Percentiles rank a stretch among this genome's conserved stretches.
Evolutionary conservation across 768 basidiomycete genomes (phyloP).

Genomic region (Xerocomellus intermedius): DNA sequence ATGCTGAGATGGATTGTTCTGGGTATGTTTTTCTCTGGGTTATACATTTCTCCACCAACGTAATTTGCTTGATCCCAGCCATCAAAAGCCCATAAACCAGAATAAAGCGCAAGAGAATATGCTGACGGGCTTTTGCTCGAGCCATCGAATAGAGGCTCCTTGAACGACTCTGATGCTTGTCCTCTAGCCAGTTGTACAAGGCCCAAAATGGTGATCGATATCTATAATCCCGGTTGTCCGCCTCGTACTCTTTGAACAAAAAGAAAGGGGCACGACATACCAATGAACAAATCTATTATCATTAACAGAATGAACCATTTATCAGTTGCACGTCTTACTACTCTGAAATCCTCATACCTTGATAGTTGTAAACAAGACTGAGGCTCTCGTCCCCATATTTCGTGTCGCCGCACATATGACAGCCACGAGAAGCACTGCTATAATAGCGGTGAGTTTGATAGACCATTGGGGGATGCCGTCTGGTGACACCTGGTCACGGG

Average conservation of each 20-base stretch:
- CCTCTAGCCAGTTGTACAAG: conserved; percentile 74
- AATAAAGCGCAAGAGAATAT: conserved; percentile 93
- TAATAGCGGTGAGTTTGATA: conserved; percentile 80
- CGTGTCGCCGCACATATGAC: conserved; percentile 76
- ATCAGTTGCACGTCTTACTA: conserved; percentile 1
- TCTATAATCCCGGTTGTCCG: conserved; percentile 34
- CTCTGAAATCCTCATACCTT: conserved; percentile 53
- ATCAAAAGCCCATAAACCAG: conserved; percentile 93
- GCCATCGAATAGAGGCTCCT: conserved; percentile 63
- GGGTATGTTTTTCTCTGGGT: conserved; percentile 84
- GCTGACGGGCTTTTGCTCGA: conserved; percentile 77
- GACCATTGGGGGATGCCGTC: conserved; percentile 87
- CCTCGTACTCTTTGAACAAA: neutral
- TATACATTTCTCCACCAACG: conserved; percentile 84
- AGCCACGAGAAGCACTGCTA: conserved; percentile 70
- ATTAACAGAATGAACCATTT: neutral
- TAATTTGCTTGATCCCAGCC: conserved; percentile 96
- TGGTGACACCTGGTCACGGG: conserved; percentile 68
- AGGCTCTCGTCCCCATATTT: conserved; percentile 75
- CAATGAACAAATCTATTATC: conserved; percentile 56
- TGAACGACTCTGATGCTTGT: conserved; percentile 65
- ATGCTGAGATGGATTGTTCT: conserved; percentile 90
- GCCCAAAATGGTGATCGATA: conserved; percentile 75
- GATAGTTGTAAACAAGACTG: conserved; percentile 83
- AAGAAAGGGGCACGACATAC: conserved; percentile 40